Percentiles rank a stretch among this genome's conserved stretches.
Conservation (phyloP, 192 early-diverging fungal genomes). For the Podochytrium sp. region DNA sequence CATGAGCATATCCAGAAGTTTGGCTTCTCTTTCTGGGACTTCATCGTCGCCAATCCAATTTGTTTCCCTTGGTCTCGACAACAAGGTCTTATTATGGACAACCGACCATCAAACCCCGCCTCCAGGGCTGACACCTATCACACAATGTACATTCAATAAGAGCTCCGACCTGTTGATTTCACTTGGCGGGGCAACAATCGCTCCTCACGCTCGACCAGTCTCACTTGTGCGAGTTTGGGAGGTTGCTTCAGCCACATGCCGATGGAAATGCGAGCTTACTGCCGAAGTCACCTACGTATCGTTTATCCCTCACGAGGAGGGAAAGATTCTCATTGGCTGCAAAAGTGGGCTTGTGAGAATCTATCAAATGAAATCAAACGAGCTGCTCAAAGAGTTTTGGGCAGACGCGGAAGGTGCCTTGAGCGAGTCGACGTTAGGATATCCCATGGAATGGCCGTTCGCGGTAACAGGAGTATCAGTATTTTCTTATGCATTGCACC, state of each 20-base stretch:
- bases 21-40: constrained; percentile 14
- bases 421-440: constrained; percentile 19
- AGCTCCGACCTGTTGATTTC: constrained; percentile 15
- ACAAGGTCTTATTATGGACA: constrained; percentile 27
- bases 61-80: constrained; percentile 10
- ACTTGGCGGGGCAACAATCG: constrained; percentile 23
- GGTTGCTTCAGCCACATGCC: not conserved
- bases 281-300: constrained; percentile 17
- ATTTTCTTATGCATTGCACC: constrained; percentile 32
- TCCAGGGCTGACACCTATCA: constrained; percentile 18
- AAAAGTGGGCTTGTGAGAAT: constrained; percentile 27
- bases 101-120: not conserved
- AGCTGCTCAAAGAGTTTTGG: constrained; percentile 32
- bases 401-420: constrained; percentile 24
- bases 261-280: constrained; percentile 14
- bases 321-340: constrained; percentile 26
- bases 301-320: constrained; percentile 9
- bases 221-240: constrained; percentile 33
- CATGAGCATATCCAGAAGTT: constrained; percentile 7
- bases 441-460: constrained; percentile 35
- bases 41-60: constrained; percentile 12
- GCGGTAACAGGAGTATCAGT: constrained; percentile 10
- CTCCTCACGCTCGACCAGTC: not conserved
- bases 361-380: not conserved
- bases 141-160: not conserved